These are phyloP conservation scores for Fomitopsis serialis DNA, from an alignment of 768 basidiomycete genomes.

Conservation along the genomic window DNA sequence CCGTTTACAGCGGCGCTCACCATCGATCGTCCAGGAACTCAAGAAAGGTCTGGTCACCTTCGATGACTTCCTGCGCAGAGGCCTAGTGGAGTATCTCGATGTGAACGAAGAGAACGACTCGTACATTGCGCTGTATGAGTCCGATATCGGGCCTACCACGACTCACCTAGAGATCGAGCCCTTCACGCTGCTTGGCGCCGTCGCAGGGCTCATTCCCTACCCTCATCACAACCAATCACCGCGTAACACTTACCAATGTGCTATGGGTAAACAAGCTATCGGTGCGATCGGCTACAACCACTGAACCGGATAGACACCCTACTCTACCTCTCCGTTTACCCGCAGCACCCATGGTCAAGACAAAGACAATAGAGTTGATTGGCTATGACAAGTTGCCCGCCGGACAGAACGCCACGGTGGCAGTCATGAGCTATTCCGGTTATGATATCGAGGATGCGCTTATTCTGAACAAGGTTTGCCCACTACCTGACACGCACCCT, in stretches of 20 bases:
- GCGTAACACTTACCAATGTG: conserved; percentile 98
- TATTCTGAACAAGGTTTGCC: conserved; percentile 82
- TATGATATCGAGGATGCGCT: conserved; percentile 99
- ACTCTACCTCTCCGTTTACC: conserved; percentile 96
- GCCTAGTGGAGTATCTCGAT: conserved; percentile 96
- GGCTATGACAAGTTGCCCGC: conserved; percentile 97
- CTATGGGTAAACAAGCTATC: conserved; percentile 99
- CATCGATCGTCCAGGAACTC: conserved; percentile 48
- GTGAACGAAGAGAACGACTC: conserved; percentile 99
- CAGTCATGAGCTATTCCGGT: conserved; percentile 98
- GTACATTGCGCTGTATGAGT: conserved; percentile 91
- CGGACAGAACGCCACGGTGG: conserved; percentile 96
- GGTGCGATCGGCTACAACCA: conserved; percentile 99
- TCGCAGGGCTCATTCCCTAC: conserved; percentile 97
- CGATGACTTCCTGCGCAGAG: conserved; percentile 89
- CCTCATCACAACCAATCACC: conserved; percentile 99
- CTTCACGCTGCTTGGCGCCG: conserved; percentile 94
- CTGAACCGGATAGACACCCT: conserved; percentile 96
- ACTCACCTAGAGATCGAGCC: conserved; percentile 99
- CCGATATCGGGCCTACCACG: conserved; percentile 72
- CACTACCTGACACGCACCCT: not conserved
- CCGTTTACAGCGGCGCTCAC: conserved; percentile 3
- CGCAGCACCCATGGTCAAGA: conserved; percentile 99
- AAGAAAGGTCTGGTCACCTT: conserved; percentile 78
- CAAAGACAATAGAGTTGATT: conserved; percentile 94